These are phyloP conservation scores for Ulmus americana DNA, from an alignment of 331 rosid genomes.

Conservation along the genomic window DNA sequence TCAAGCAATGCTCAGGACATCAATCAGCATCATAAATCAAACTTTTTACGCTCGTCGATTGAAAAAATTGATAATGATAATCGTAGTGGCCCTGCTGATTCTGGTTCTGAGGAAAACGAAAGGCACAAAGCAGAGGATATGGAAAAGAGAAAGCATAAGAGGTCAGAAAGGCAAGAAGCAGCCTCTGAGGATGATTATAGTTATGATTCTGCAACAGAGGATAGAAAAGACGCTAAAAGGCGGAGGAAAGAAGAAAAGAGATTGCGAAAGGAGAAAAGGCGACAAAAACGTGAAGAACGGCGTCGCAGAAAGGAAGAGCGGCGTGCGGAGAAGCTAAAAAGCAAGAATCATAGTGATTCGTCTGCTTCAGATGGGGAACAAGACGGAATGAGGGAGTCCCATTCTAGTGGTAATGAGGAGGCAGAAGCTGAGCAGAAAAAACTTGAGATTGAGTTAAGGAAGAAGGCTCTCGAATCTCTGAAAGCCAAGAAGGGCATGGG, in stretches of 20 bases:
- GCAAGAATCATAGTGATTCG: conserved; percentile 47
- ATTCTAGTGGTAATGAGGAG: conserved; percentile 49
- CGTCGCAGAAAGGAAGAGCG: conserved; percentile 70
- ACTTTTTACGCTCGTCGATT: conserved; percentile 24
- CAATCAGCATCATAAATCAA: conserved; percentile 32
- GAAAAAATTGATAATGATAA: conserved; percentile 36
- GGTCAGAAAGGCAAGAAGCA: conserved; percentile 54
- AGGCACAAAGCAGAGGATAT: conserved; percentile 49
- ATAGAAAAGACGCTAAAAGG: conserved; percentile 70
- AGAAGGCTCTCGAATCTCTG: conserved; percentile 84
- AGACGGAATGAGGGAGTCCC: conserved; percentile 38
- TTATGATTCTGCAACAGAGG: conserved; percentile 67
- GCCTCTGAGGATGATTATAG: conserved; percentile 65
- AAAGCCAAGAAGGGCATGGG: conserved; percentile 47
- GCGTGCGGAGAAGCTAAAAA: conserved; percentile 65
- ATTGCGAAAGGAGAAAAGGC: conserved; percentile 77
- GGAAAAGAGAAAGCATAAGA: conserved; percentile 66
- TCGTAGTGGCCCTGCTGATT: conserved; percentile 35
- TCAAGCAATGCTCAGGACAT: conserved; percentile 36
- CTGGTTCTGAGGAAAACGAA: conserved; percentile 62
- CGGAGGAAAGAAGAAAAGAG: conserved; percentile 79
- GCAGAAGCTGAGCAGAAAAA: conserved; percentile 47
- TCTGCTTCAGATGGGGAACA: conserved; percentile 53
- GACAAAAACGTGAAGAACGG: conserved; percentile 66
- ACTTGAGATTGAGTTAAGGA: conserved; percentile 86